Percentiles rank a stretch among this genome's conserved stretches.
phyloP scores from a whole-genome alignment of 805 yeast genomes.

The Yarrowia hollandica region DNA sequence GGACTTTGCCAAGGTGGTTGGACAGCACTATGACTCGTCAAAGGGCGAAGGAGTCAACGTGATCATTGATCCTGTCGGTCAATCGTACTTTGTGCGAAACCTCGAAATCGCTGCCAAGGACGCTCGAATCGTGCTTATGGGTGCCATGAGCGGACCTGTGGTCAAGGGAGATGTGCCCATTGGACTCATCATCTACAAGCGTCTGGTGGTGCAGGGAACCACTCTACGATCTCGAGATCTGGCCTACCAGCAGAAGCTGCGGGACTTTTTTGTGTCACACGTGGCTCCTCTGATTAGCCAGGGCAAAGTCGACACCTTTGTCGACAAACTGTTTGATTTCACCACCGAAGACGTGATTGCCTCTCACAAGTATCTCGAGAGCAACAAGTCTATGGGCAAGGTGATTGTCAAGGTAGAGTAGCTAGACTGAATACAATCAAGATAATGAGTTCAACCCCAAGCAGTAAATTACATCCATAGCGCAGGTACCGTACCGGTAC shows the following conservation, averaged over 20 bases:
- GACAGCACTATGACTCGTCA: conserved; percentile 33
- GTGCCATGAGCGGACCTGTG: conserved; percentile 36
- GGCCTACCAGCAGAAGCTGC: conserved; percentile 35
- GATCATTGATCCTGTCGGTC: conserved; percentile 41
- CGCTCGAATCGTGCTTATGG: conserved; percentile 39
- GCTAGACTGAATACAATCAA: too few species aligned
- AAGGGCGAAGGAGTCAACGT: conserved; percentile 38
- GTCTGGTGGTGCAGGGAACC: conserved; percentile 38
- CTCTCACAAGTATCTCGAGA: conserved; percentile 39
- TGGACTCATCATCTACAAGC: conserved; percentile 36
- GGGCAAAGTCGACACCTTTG: conserved; percentile 35
- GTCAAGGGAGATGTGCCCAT: conserved; percentile 34
- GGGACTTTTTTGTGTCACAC: conserved; percentile 36
- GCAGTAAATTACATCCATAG: too few species aligned
- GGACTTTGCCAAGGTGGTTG: conserved; percentile 35
- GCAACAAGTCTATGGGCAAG: conserved; percentile 39
- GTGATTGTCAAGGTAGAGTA: conserved; percentile 34
- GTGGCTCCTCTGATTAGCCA: conserved; percentile 36
- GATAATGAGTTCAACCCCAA: too few species aligned
- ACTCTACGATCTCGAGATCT: conserved; percentile 39
- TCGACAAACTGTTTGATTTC: conserved; percentile 36
- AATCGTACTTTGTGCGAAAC: conserved; percentile 34
- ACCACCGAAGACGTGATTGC: conserved; percentile 33
- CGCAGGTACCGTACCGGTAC: too few species aligned
- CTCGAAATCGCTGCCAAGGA: conserved; percentile 36